Conservation (phyloP, 2,329 filamentous ascomycete genomes). For the Colletotrichum tofieldiae region DNA sequence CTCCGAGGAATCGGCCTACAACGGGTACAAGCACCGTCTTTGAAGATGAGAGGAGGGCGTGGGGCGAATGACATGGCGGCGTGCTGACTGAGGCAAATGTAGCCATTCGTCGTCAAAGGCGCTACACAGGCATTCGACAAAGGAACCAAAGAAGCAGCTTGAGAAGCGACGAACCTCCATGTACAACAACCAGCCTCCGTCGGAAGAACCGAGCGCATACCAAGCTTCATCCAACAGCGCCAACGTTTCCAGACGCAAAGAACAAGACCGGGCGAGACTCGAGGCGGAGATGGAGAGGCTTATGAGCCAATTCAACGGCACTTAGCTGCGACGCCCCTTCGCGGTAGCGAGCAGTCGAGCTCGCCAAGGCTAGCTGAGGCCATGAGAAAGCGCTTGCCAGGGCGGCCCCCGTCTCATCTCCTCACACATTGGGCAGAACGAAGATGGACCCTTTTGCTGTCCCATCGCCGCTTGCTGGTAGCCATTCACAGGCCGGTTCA, state of each 20-base stretch:
- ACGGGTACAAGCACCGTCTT: not conserved
- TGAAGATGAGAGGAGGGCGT: not conserved
- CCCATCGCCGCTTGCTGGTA: no score
- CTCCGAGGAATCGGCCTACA: conserved; percentile 3
- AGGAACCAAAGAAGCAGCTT: not conserved
- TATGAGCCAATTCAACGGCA: not conserved
- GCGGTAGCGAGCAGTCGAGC: not conserved
- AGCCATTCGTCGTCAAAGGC: not conserved
- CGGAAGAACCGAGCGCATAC: conserved; percentile 8
- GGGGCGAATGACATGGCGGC: no score
- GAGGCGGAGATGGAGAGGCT: not conserved
- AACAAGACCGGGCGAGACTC: not conserved
- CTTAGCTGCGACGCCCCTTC: not conserved
- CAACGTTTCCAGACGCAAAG: not conserved
- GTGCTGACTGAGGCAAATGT: not conserved
- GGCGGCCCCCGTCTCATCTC: no score
- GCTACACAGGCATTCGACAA: not conserved
- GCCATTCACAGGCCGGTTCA: no score
- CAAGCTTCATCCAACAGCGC: not conserved
- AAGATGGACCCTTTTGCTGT: no score
- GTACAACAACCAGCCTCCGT: not conserved
- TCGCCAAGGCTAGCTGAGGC: no score
- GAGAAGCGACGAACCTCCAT: not conserved
- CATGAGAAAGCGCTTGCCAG: no score
- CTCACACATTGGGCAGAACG: no score